Conservation (phyloP, 1,284 basidiomycete species). For the Austroboletus niveus region DNA sequence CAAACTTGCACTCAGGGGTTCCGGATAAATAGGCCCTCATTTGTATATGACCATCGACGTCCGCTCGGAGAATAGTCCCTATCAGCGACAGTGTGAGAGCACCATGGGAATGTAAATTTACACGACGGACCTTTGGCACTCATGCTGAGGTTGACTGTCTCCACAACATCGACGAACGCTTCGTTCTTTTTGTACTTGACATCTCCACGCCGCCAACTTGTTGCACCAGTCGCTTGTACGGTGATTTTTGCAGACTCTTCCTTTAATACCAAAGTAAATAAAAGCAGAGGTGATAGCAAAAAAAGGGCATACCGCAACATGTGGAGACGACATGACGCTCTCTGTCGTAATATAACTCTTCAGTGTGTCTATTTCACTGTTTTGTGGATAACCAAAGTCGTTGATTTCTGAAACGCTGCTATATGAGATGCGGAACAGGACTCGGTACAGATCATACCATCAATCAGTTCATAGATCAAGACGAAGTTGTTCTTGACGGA, state of each 20-base stretch:
- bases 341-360: slow-evolving; percentile 99
- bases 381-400: slow-evolving; percentile 99
- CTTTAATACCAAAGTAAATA: slow-evolving; percentile 39
- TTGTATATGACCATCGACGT: slow-evolving; percentile 96
- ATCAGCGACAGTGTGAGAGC: slow-evolving; percentile 2
- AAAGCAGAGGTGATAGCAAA: background rate
- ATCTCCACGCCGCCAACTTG: slow-evolving; percentile 90
- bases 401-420: slow-evolving; percentile 73
- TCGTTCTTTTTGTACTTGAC: slow-evolving; percentile 99
- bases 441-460: slow-evolving; percentile 56
- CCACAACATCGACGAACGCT: slow-evolving; percentile 96
- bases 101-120: background rate
- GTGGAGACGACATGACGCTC: slow-evolving; percentile 83
- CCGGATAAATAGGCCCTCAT: slow-evolving; percentile 98
- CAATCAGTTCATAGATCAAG: slow-evolving; percentile 92
- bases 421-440: background rate
- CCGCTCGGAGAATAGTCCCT: slow-evolving; percentile 93
- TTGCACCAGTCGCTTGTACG: slow-evolving; percentile 91
- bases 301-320: slow-evolving; percentile 63
- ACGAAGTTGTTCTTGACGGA: slow-evolving; percentile 99
- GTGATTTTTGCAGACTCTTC: slow-evolving; percentile 98
- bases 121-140: slow-evolving; percentile 78
- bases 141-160: slow-evolving; percentile 96
- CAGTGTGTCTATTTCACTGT: slow-evolving; percentile 95
- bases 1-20: slow-evolving; percentile 97